These are phyloP conservation scores for Podaxis mareebaensis DNA, from an alignment of 768 basidiomycete species.

Conservation along the genomic window DNA sequence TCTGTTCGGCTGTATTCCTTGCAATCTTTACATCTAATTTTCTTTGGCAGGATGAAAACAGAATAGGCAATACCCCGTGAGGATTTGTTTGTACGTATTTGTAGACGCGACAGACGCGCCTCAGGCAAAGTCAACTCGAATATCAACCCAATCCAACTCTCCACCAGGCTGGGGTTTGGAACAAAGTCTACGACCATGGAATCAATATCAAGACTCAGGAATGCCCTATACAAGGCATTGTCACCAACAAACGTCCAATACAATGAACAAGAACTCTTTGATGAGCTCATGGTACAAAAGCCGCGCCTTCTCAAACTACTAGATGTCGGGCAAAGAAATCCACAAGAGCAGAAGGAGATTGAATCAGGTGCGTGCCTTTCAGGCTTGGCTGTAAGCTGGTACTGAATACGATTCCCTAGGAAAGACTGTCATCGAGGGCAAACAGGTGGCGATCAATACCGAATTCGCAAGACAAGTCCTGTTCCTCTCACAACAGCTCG, in stretches of 20 bases:
- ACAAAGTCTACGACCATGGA: constrained; percentile 43
- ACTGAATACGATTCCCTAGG: constrained; percentile 41
- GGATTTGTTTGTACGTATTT: constrained; percentile 12
- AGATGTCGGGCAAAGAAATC: constrained; percentile 61
- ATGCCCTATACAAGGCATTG: constrained; percentile 50
- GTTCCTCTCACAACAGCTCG: constrained; percentile 79
- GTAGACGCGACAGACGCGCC: constrained; percentile 9
- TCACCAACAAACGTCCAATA: constrained; percentile 42
- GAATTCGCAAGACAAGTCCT: constrained; percentile 79
- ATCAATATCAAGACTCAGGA: constrained; percentile 56
- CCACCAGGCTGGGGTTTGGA: constrained; percentile 4
- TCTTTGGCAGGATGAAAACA: not conserved
- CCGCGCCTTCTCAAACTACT: constrained; percentile 61
- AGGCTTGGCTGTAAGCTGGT: not conserved
- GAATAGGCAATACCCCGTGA: not conserved
- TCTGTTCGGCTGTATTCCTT: not conserved
- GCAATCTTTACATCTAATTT: not conserved
- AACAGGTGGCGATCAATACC: constrained; percentile 69
- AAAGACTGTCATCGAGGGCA: constrained; percentile 62
- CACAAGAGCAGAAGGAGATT: constrained; percentile 69
- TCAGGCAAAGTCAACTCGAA: constrained; percentile 2
- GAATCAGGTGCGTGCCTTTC: constrained; percentile 51
- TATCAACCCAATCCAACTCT: constrained; percentile 3
- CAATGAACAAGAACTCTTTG: constrained; percentile 74
- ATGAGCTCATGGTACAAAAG: constrained; percentile 70